Evolutionary conservation across 2,329 filamentous ascomycete genomes (phyloP).

Genomic region (Stemphylium vesicarium): DNA sequence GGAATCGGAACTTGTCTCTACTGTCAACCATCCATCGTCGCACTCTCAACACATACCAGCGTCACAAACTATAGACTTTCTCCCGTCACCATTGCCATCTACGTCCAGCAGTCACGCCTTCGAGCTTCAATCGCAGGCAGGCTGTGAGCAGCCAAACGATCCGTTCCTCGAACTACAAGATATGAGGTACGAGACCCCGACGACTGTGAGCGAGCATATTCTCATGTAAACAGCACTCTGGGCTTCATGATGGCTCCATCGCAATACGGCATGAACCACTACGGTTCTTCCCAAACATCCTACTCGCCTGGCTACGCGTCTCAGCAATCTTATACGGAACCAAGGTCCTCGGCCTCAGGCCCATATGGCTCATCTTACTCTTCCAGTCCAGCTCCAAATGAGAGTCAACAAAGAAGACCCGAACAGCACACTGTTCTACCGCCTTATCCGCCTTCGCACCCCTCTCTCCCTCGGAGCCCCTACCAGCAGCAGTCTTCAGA

Average conservation of each 20-base stretch:
- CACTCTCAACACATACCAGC: conserved; percentile 22
- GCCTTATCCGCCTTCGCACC: conserved; percentile 38
- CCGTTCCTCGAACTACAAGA: conserved; percentile 40
- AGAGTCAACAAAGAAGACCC: conserved; percentile 34
- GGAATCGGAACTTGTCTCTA: conserved; percentile 17
- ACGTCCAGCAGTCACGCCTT: conserved; percentile 30
- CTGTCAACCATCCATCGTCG: conserved; percentile 15
- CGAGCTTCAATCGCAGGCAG: conserved; percentile 24
- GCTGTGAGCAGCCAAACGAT: conserved; percentile 30
- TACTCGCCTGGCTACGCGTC: conserved; percentile 44
- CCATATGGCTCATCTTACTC: conserved; percentile 39
- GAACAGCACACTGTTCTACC: conserved; percentile 38
- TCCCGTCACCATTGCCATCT: conserved; percentile 32
- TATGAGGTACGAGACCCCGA: conserved; percentile 44
- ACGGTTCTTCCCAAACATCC: conserved; percentile 39
- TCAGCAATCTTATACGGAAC: conserved; percentile 39
- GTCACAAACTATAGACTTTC: conserved; percentile 18
- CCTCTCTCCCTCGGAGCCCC: conserved; percentile 39
- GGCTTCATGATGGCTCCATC: conserved; percentile 50
- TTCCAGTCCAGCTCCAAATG: conserved; percentile 33
- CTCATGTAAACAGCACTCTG: conserved; percentile 43
- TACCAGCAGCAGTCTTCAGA: conserved; percentile 42
- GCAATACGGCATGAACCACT: conserved; percentile 49
- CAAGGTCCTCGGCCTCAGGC: conserved; percentile 34
- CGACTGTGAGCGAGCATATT: neutral